Base-by-base conservation (phyloP, 2,329 filamentous ascomycete species). In the Fusarium brachygibbosum region DNA sequence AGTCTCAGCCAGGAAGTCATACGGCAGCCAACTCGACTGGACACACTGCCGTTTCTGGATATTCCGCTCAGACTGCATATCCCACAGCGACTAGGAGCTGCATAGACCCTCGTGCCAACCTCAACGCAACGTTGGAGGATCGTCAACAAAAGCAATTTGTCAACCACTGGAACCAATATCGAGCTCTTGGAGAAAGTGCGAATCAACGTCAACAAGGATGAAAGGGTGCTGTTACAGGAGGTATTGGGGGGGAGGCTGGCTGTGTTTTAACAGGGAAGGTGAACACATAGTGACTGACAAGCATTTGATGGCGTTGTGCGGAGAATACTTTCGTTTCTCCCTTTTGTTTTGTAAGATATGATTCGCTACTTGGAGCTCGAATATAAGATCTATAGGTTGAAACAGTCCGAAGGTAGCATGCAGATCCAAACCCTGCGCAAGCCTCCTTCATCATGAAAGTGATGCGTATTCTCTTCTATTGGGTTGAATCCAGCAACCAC, bases 121-220 rank as follows among this genome's bases (percentile, higher is more conserved):
- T 81, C 59, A 78, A 77, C 51, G 72, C 75, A 17, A 68, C 77
- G 17, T 59, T 69, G n/a, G 66, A 69, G n/a, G 75, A 78, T 37
- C 53, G 72, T 57, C 58, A 76, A 71, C 44, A 75, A 63, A 46
- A 75, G 67, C 44, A 70, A 17, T 79, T 79, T 58, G 74, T 81
- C 51, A 81, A 80, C 56, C 77, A 81, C 52, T 81, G 79, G 79
- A 77, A 78, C 55, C 76, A 80, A 53, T 81, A 78, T 53, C 71
- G 71, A 40, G 40, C 66, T 46, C 53, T 75, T 2, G 71, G 70
- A 16, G 51, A 61, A 23, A 61, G 40, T 40, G 31, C 38, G 48
- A 50, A 38, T 38, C 48, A 50, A 21, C 29, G 7, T 13, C 29
- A 44, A 28, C 45, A 40, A 45, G 37, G 50, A 38, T 46, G 44